These are phyloP conservation scores for Umbelopsis ramanniana DNA, from an alignment of 192 early-diverging fungal species.

Conservation along the genomic window DNA sequence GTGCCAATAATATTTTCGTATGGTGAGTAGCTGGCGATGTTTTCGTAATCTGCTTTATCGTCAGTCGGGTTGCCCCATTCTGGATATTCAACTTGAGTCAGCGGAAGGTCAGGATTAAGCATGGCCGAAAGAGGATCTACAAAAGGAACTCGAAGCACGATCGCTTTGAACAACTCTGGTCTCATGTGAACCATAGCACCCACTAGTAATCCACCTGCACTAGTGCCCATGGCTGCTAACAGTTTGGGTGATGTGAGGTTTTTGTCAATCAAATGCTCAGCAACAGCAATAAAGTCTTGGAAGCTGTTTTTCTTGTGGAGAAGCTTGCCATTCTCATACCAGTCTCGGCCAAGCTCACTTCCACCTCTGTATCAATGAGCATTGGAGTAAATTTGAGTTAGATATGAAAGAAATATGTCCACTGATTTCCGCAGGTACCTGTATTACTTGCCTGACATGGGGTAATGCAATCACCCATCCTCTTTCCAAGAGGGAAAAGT, in stretches of 20 bases:
- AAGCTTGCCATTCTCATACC: constrained; percentile 80
- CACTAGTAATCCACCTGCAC: constrained; percentile 80
- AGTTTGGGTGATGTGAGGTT: constrained; percentile 55
- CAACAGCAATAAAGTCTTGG: constrained; percentile 70
- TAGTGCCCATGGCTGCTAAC: constrained; percentile 71
- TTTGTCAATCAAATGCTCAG: constrained; percentile 64
- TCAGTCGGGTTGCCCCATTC: constrained; percentile 79
- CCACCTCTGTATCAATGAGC: constrained; percentile 60
- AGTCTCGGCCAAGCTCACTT: constrained; percentile 72
- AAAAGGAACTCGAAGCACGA: constrained; percentile 81
- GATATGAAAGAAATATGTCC: too few species aligned
- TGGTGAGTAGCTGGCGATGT: constrained; percentile 66
- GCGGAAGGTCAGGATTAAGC: constrained; percentile 71
- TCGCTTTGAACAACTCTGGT: constrained; percentile 75
- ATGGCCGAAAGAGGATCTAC: constrained; percentile 87
- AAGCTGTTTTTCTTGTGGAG: constrained; percentile 75
- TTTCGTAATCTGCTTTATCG: constrained; percentile 54
- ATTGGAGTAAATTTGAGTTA: neutral
- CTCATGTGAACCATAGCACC: constrained; percentile 58
- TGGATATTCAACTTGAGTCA: constrained; percentile 71
- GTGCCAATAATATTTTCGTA: constrained; percentile 63
- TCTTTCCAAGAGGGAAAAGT: constrained; percentile 76
- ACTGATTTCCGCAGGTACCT: too few species aligned
- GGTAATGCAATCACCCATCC: constrained; percentile 84
- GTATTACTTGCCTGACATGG: constrained; percentile 60